Conservation (phyloP, 345 rosid genomes). For the Viola odorata region DNA sequence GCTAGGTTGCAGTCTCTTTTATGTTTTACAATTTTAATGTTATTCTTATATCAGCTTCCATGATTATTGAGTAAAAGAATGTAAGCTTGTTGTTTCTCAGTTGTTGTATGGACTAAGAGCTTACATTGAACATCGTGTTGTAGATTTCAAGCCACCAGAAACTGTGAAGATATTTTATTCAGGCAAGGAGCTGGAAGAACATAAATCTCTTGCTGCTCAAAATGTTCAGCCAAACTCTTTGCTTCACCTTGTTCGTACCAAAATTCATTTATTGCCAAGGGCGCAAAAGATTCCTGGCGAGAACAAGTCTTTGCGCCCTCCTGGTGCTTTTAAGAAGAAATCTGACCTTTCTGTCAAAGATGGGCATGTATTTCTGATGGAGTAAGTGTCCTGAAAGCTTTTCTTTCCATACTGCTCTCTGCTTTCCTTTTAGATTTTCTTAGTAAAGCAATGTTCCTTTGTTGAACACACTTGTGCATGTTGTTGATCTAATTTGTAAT, state of each 20-base stretch:
- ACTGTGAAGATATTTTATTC: constrained; percentile 65
- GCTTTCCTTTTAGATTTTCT: constrained; percentile 5
- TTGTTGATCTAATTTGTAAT: too few species aligned
- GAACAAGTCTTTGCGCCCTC: constrained; percentile 87
- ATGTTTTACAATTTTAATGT: neutral
- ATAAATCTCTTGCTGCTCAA: constrained; percentile 66
- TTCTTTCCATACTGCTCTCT: neutral
- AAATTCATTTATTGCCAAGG: constrained; percentile 69
- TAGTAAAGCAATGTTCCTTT: neutral
- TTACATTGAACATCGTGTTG: constrained; percentile 19
- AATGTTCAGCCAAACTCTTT: constrained; percentile 85
- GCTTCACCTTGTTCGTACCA: constrained; percentile 88
- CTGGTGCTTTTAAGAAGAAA: constrained; percentile 99
- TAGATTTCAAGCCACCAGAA: constrained; percentile 92
- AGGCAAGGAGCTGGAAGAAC: constrained; percentile 90
- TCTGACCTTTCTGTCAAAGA: constrained; percentile 94
- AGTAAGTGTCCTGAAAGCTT: constrained; percentile 51
- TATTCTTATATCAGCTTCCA: neutral
- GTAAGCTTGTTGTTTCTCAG: neutral
- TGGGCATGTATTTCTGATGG: constrained; percentile 93
- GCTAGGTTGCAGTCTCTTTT: constrained; percentile 54
- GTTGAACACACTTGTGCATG: too few species aligned
- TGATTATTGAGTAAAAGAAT: too few species aligned
- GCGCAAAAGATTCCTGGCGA: constrained; percentile 91
- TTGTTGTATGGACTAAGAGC: constrained; percentile 10